Evolutionary conservation across 2,329 filamentous ascomycete species (phyloP).

Genomic region (Beauveria asiatica): DNA sequence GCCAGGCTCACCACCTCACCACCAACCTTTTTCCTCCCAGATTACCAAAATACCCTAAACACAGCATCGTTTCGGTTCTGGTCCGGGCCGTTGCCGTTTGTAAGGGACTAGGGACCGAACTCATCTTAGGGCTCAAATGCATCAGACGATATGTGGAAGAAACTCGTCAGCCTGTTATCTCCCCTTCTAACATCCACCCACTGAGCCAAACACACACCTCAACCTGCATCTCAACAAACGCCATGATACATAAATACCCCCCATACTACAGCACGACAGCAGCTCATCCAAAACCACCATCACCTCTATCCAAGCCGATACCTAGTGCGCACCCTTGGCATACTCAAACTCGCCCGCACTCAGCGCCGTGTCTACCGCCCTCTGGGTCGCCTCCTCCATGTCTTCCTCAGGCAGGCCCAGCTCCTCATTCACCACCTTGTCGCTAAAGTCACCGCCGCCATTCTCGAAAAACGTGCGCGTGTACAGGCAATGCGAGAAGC

Average conservation of each 20-base stretch:
- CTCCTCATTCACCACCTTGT: slow-evolving; percentile 36
- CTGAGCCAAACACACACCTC: background rate
- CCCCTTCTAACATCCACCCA: too few relatives aligned
- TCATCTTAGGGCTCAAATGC: too few relatives aligned
- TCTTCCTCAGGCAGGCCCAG: slow-evolving; percentile 51
- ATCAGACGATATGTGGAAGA: too few relatives aligned
- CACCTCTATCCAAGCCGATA: background rate
- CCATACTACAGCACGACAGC: background rate
- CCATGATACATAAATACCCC: background rate
- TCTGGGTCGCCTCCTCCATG: slow-evolving; percentile 46
- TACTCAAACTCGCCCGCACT: background rate
- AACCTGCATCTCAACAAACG: background rate
- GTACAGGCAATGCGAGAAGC: slow-evolving; percentile 45
- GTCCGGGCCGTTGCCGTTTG: too few relatives aligned
- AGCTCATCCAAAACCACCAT: background rate
- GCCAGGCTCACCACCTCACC: background rate
- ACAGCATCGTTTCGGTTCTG: background rate
- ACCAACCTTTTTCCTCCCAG: background rate
- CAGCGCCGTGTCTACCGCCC: slow-evolving; percentile 34
- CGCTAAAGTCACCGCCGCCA: slow-evolving; percentile 32
- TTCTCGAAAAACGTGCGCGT: slow-evolving; percentile 42
- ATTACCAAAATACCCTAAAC: background rate
- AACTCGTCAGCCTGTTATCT: too few relatives aligned
- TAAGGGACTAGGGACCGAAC: too few relatives aligned
- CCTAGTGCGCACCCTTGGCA: background rate